These are phyloP conservation scores for Linaria vulgaris DNA, from an alignment of 257 asterid species.

Conservation along the genomic window DNA sequence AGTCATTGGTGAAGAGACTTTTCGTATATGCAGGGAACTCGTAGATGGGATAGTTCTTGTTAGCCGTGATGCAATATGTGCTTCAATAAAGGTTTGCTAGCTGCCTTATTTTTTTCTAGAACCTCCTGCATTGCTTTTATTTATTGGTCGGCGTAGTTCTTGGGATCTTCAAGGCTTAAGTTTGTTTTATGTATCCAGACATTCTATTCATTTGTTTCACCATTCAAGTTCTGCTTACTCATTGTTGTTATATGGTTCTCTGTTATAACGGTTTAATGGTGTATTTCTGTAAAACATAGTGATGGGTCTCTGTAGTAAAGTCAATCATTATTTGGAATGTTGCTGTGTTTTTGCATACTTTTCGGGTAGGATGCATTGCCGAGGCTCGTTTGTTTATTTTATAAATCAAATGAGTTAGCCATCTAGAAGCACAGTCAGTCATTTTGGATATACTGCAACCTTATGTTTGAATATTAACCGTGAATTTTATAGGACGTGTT, in stretches of 20 bases:
- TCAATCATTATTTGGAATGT: too few species aligned
- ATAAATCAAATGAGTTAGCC: background rate
- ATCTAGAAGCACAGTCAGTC: background rate
- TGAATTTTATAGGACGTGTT: conserved; percentile 68
- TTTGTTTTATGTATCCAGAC: too few species aligned
- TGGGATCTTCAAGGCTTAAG: too few species aligned
- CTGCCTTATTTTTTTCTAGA: background rate
- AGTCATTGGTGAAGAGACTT: conserved; percentile 87
- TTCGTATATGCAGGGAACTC: conserved; percentile 63
- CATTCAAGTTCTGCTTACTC: too few species aligned
- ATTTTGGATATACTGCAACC: conserved; percentile 7
- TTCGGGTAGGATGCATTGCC: background rate
- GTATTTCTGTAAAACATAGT: too few species aligned
- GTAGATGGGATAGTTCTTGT: conserved; percentile 89
- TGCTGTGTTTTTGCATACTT: too few species aligned
- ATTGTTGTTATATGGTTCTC: too few species aligned
- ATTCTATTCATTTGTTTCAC: too few species aligned
- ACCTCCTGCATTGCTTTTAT: background rate
- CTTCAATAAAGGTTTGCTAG: conserved; percentile 85
- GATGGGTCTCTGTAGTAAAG: too few species aligned
- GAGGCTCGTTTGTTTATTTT: background rate
- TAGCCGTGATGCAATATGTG: conserved; percentile 90
- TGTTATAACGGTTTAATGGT: too few species aligned
- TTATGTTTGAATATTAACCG: conserved; percentile 18
- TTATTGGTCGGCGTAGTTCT: background rate